Evolutionary conservation across 257 asterid species (phyloP).

Genomic region (Nicotiana otophora): DNA sequence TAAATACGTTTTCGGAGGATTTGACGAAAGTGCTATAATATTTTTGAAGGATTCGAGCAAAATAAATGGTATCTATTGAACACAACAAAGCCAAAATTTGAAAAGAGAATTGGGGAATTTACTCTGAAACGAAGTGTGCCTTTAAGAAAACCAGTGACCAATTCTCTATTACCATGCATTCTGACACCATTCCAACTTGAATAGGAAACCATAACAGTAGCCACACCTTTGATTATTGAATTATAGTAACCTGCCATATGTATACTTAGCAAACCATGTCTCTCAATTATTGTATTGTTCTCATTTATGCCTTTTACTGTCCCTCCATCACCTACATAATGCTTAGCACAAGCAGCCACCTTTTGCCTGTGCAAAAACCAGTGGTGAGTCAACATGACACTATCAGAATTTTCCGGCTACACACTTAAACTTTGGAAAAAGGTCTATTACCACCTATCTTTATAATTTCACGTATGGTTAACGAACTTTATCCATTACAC

Average conservation of each 20-base stretch:
- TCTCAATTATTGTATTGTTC: constrained; percentile 13
- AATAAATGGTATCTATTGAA: background rate
- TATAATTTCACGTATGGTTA: too few relatives aligned
- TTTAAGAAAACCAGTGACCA: constrained; percentile 18
- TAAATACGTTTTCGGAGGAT: background rate
- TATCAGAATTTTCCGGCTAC: too few relatives aligned
- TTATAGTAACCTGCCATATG: constrained; percentile 20
- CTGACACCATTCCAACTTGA: constrained; percentile 21
- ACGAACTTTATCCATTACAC: too few relatives aligned
- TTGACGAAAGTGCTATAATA: background rate
- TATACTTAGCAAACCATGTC: constrained; percentile 15
- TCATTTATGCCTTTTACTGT: constrained; percentile 15
- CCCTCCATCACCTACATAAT: constrained; percentile 18
- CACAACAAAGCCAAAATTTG: background rate
- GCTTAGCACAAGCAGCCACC: constrained; percentile 19
- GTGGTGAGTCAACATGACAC: background rate
- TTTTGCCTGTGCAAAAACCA: background rate
- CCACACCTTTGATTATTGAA: constrained; percentile 16
- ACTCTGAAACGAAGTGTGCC: constrained; percentile 19
- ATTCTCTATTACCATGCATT: constrained; percentile 14
- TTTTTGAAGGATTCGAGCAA: background rate
- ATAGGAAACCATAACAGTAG: constrained; percentile 19
- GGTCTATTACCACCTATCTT: too few relatives aligned
- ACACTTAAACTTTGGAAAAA: too few relatives aligned
- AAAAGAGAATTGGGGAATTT: background rate